Evolutionary conservation across 345 rosid species (phyloP).

Genomic region (Laguncularia racemosa): DNA sequence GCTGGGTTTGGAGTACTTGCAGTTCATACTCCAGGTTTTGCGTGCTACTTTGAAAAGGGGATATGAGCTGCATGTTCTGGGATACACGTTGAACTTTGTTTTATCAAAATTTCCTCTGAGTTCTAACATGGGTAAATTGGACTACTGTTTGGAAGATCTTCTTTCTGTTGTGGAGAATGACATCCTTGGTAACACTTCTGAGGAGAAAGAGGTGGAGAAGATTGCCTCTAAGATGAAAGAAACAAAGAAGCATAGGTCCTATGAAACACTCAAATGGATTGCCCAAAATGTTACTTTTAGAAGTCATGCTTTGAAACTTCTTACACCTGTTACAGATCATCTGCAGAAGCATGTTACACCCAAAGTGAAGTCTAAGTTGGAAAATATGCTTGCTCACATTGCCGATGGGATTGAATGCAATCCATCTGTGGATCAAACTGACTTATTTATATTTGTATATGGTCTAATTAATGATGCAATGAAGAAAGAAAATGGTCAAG

Average conservation of each 20-base stretch:
- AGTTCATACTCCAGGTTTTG: slow-evolving; percentile 50
- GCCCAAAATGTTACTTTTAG: slow-evolving; percentile 63
- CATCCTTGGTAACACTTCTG: slow-evolving; percentile 87
- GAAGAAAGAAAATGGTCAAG: slow-evolving; percentile 35
- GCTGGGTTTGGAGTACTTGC: slow-evolving; percentile 79
- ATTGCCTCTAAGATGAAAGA: slow-evolving; percentile 90
- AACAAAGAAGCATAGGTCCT: slow-evolving; percentile 61
- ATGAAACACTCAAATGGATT: slow-evolving; percentile 67
- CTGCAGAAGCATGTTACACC: slow-evolving; percentile 66
- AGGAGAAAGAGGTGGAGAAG: slow-evolving; percentile 83
- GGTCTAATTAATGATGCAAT: slow-evolving; percentile 54
- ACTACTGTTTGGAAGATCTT: slow-evolving; percentile 77
- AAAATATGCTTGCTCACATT: slow-evolving; percentile 62
- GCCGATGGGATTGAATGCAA: slow-evolving; percentile 79
- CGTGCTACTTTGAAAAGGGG: slow-evolving; percentile 71
- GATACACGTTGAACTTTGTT: slow-evolving; percentile 60
- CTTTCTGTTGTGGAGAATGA: slow-evolving; percentile 62
- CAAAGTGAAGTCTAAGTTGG: slow-evolving; percentile 58
- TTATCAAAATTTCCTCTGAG: slow-evolving; percentile 41
- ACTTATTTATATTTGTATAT: slow-evolving; percentile 60
- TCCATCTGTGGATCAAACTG: slow-evolving; percentile 65
- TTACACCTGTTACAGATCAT: slow-evolving; percentile 52
- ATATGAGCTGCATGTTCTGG: slow-evolving; percentile 82
- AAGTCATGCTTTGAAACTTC: slow-evolving; percentile 58
- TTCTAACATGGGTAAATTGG: slow-evolving; percentile 49